Conservation (phyloP, 352 stramenopile genomes). For the Ophiocytium majus region DNA sequence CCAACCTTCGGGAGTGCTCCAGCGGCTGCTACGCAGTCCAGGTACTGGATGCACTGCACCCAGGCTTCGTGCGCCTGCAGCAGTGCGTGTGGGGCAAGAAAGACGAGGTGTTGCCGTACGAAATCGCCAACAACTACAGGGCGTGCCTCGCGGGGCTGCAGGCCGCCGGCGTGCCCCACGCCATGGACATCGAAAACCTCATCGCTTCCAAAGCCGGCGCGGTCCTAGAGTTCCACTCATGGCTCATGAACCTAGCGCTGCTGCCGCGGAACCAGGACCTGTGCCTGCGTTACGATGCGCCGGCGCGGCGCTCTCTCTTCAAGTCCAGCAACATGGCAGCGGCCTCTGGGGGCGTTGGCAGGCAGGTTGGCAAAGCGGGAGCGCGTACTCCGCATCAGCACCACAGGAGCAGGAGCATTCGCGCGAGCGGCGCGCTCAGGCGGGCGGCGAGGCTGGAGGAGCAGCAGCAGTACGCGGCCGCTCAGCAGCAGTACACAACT, state of each 20-base stretch:
- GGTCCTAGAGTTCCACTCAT: neutral
- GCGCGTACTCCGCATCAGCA: neutral
- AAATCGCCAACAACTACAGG: constrained; percentile 17
- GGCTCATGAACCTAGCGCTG: constrained; percentile 5
- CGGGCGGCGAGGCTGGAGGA: neutral
- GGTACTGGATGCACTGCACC: constrained; percentile 7
- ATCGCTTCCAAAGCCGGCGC: neutral
- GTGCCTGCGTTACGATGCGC: constrained; percentile 13
- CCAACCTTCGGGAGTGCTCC: neutral
- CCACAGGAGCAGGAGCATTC: neutral
- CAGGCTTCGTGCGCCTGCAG: neutral
- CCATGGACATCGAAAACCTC: neutral
- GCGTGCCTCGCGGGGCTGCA: neutral
- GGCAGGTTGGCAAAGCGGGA: neutral
- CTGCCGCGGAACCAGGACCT: neutral
- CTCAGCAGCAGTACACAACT: neutral
- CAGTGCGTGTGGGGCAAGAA: constrained; percentile 1
- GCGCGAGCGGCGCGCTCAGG: neutral
- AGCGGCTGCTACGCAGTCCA: constrained; percentile 18
- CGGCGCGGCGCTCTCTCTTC: neutral
- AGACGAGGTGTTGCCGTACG: constrained; percentile 12
- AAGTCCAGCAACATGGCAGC: neutral
- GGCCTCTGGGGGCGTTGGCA: neutral
- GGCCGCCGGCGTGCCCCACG: neutral
- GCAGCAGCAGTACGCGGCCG: neutral